These are phyloP conservation scores for Phoma sp. DNA, from an alignment of 2,329 filamentous ascomycete species.

Conservation along the genomic window DNA sequence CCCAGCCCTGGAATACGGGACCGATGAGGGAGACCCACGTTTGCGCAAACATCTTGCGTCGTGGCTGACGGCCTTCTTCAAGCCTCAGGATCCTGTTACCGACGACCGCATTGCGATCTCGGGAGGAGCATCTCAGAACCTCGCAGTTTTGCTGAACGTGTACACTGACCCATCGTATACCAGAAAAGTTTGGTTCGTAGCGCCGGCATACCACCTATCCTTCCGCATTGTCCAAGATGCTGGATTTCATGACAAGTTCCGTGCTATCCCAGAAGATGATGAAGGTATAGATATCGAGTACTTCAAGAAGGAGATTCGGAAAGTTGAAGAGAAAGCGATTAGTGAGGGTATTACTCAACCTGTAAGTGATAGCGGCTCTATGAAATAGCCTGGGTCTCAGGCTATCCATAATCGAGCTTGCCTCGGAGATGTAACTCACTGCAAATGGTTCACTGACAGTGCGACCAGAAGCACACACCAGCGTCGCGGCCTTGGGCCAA, in stretches of 20 bases:
- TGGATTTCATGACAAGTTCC: conserved; percentile 72
- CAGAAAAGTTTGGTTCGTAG: conserved; percentile 77
- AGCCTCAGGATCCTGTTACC: conserved; percentile 52
- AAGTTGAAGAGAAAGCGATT: conserved; percentile 56
- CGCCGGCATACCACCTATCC: conserved; percentile 84
- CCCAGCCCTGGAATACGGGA: conserved; percentile 78
- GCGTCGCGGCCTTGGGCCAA: conserved; percentile 68
- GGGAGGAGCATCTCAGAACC: conserved; percentile 83
- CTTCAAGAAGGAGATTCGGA: conserved; percentile 60
- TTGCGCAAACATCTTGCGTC: conserved; percentile 71
- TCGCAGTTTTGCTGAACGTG: conserved; percentile 78
- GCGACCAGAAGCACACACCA: conserved; percentile 62
- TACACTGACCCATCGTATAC: conserved; percentile 83
- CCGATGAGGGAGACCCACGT: conserved; percentile 67
- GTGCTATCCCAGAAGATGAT: conserved; percentile 76
- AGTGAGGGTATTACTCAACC: conserved; percentile 51
- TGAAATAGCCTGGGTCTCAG: neutral
- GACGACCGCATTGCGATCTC: conserved; percentile 77
- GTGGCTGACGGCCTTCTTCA: conserved; percentile 74
- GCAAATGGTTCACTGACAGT: conserved; percentile 18
- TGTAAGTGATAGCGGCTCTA: conserved; percentile 44
- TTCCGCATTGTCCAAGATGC: conserved; percentile 85
- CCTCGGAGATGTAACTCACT: neutral
- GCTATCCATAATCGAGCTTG: neutral
- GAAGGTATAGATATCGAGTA: conserved; percentile 76